A percentile compares a stretch with the other conserved stretches of the same genome.
phyloP scores from a whole-genome alignment of 345 rosid species.

The Sonneratia caseolaris region DNA sequence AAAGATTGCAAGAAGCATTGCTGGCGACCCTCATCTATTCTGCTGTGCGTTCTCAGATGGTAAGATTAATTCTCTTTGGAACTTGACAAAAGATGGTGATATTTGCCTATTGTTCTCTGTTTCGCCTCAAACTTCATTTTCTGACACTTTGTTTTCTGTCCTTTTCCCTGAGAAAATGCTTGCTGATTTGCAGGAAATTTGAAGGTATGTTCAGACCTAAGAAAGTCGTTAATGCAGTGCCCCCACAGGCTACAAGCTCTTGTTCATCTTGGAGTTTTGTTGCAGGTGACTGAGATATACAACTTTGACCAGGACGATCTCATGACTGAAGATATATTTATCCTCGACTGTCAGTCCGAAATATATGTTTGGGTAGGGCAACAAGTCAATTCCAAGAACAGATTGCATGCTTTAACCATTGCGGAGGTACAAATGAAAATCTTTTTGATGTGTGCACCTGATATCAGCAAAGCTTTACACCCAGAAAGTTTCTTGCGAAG shows the following conservation, averaged over 20 bases:
- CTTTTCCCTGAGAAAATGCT: conserved; percentile 14
- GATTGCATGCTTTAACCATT: conserved; percentile 47
- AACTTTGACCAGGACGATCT: conserved; percentile 89
- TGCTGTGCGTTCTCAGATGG: conserved; percentile 72
- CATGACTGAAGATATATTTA: conserved; percentile 94
- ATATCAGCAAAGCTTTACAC: neutral
- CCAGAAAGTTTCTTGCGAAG: neutral
- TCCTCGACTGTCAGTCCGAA: conserved; percentile 78
- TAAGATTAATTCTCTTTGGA: conserved; percentile 11
- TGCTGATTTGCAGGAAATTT: conserved; percentile 53
- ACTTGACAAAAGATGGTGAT: conserved; percentile 9
- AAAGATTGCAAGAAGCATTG: conserved; percentile 55
- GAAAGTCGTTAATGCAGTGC: neutral
- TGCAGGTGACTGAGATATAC: conserved; percentile 80
- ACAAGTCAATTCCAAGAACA: conserved; percentile 69
- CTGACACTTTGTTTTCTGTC: conserved; percentile 12
- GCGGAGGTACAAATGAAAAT: conserved; percentile 53
- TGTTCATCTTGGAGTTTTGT: conserved; percentile 3
- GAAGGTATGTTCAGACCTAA: conserved; percentile 44
- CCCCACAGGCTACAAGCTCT: neutral
- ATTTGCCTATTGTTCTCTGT: conserved; percentile 1
- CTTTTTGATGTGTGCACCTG: neutral
- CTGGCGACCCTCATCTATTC: conserved; percentile 86
- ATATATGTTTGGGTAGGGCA: conserved; percentile 95
- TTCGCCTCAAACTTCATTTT: conserved; percentile 13